These are phyloP conservation scores for Musa troglodytarum DNA, from an alignment of 176 grass and related monocot genomes.

Conservation along the genomic window DNA sequence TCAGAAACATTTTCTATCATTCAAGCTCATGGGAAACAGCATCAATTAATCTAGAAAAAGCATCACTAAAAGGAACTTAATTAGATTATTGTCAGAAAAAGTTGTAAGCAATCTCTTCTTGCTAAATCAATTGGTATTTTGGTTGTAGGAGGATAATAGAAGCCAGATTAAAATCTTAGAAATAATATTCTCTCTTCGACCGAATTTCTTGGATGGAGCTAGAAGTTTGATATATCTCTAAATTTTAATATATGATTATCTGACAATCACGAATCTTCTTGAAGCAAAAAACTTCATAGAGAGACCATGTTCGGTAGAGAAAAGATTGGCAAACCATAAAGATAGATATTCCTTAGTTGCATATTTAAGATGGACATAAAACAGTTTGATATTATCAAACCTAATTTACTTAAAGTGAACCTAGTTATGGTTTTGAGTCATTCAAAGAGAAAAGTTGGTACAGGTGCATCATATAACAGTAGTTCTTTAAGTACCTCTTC, in stretches of 20 bases:
- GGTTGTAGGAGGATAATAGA: too few species aligned
- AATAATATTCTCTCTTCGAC: too few species aligned
- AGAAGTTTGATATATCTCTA: neutral
- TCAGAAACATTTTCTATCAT: neutral
- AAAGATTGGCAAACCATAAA: neutral
- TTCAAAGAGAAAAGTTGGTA: neutral
- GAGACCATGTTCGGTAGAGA: neutral
- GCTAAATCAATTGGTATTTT: too few species aligned
- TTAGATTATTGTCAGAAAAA: too few species aligned
- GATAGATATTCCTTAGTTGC: neutral
- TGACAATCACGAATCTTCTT: neutral
- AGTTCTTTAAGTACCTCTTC: slow-evolving; percentile 52
- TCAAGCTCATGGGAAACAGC: neutral
- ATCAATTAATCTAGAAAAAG: neutral
- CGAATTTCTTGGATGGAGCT: too few species aligned
- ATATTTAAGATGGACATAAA: neutral
- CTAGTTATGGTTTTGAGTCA: neutral
- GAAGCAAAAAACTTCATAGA: neutral
- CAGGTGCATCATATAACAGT: neutral
- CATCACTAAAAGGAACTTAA: neutral
- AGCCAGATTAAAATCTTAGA: too few species aligned
- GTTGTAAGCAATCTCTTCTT: too few species aligned
- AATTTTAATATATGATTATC: neutral
- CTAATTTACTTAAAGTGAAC: neutral
- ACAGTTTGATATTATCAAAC: neutral